Percentiles rank a stretch among this genome's conserved stretches.
Evolutionary conservation across 2,329 filamentous ascomycete genomes (phyloP).

Genomic region (Cladosporium velox): DNA sequence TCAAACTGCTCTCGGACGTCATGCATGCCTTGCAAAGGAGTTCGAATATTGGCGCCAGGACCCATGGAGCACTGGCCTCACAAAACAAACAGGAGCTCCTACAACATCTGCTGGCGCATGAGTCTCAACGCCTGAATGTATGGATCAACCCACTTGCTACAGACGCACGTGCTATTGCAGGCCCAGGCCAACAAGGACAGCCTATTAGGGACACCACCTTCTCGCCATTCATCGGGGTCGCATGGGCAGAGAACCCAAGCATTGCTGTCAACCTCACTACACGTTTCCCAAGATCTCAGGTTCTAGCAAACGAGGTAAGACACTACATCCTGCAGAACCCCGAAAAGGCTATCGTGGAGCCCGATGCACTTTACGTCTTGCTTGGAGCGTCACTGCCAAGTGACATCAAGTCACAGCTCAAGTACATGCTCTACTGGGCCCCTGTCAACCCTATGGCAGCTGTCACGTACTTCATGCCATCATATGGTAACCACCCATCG

Average conservation of each 20-base stretch:
- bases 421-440: conserved; percentile 92
- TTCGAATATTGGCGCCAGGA: conserved; percentile 56
- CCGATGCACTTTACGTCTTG: conserved; percentile 80
- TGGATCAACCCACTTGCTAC: conserved; percentile 84
- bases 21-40: conserved; percentile 66
- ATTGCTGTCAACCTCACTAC: conserved; percentile 83
- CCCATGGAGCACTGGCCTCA: conserved; percentile 59
- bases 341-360: conserved; percentile 76
- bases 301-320: conserved; percentile 73
- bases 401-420: conserved; percentile 82
- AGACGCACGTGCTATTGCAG: conserved; percentile 43
- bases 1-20: conserved; percentile 77
- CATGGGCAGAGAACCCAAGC: conserved; percentile 82
- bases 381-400: conserved; percentile 73
- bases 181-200: conserved; percentile 34
- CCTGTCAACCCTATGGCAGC: conserved; percentile 91
- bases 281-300: conserved; percentile 71
- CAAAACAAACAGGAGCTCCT: conserved; percentile 83
- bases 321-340: conserved; percentile 80
- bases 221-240: conserved; percentile 68
- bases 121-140: conserved; percentile 78
- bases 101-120: conserved; percentile 76
- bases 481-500: conserved; percentile 87
- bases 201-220: conserved; percentile 44
- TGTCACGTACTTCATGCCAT: conserved; percentile 87